These are phyloP conservation scores for Aspergillus campestris DNA, from an alignment of 495 filamentous ascomycete species.

Conservation along the genomic window DNA sequence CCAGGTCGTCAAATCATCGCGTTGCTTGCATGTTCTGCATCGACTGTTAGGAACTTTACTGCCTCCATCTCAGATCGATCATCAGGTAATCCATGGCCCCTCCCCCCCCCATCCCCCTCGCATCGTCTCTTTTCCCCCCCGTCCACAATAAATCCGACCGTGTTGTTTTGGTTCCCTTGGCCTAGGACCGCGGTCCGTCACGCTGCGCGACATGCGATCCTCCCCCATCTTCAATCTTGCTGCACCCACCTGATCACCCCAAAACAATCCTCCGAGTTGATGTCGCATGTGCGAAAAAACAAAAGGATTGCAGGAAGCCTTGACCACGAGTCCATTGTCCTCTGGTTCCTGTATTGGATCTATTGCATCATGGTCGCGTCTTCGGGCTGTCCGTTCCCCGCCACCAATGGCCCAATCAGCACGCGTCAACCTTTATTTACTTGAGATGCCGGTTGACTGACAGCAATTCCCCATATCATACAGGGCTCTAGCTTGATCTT, in stretches of 20 bases:
- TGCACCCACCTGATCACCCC: conserved; percentile 8
- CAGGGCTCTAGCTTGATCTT: conserved; percentile 4
- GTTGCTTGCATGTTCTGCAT: conserved; percentile 1
- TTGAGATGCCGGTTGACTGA: not conserved
- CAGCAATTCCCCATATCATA: conserved; percentile 9
- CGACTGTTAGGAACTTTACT: conserved; percentile 2
- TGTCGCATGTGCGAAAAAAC: conserved; percentile 3
- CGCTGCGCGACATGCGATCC: conserved; percentile 4
- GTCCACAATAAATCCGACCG: no score
- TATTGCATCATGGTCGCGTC: conserved; percentile 6
- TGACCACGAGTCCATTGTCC: no score
- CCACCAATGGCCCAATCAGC: conserved; percentile 15
- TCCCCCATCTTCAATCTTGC: conserved; percentile 5
- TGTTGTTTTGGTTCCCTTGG: conserved; percentile 1
- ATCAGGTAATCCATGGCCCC: not conserved
- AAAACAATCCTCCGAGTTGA: conserved; percentile 8
- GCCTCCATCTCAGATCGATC: conserved; percentile 3
- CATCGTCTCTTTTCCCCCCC: no score
- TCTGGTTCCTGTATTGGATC: no score
- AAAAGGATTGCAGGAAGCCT: no score
- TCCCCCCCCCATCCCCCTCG: not conserved
- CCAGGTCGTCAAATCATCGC: conserved; percentile 22
- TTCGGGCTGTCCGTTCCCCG: conserved; percentile 3
- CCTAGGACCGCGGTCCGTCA: conserved; percentile 6
- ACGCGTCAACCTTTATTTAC: conserved; percentile 21